Evolutionary conservation across 2,329 filamentous ascomycete genomes (phyloP), one percentile per base, ranked within the genome.

Genomic region (Cytospora mali): DNA sequence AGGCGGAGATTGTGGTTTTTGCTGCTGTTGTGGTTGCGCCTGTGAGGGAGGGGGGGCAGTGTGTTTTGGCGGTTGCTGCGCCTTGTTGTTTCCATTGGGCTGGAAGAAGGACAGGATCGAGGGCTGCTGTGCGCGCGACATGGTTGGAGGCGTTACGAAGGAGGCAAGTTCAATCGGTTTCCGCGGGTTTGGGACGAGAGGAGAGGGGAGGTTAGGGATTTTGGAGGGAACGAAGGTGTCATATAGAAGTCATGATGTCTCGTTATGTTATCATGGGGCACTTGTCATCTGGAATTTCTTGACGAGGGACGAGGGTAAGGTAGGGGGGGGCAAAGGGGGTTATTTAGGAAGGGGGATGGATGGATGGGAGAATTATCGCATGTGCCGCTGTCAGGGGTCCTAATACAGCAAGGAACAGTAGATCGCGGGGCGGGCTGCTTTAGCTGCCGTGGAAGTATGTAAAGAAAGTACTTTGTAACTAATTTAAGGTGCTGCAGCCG

Each of bases 21-120:
- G 58, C 31, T 51, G 62, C 54, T 49, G 69, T 59, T 48, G 70
- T 62, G 55, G 68, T 64, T 54, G 69, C 64, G 60, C 66, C 62
- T 58, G 66, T 55, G 72, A 69, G 58, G 76, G 76, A 65, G 78
- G 76, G 63, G 75, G 49, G 31, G 57, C 65, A 68, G 78, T 71
- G 67, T 82, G 81, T 62, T 77, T 75, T 50, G 80, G 79, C 61
- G 77, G 71, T 53, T 77, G 71, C 67, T 75, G 76, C 58, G 55
- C 56, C 51, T 42, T 42, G 18, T 21, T 46, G 42, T 66, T 64
- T 31, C n/a, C 48, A 42, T 58, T 58, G 54, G 81, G 79, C 66
- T 80, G 78, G 73, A 89, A 88, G 76, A 88, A 89, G 59, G 84
- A 87, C 59, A 81, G 83, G 69, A 89, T 88, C 52, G 85, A 87